Percentiles rank a stretch among this genome's conserved stretches.
Conservation (phyloP, 805 yeast species). For the Candida krabiensis region DNA sequence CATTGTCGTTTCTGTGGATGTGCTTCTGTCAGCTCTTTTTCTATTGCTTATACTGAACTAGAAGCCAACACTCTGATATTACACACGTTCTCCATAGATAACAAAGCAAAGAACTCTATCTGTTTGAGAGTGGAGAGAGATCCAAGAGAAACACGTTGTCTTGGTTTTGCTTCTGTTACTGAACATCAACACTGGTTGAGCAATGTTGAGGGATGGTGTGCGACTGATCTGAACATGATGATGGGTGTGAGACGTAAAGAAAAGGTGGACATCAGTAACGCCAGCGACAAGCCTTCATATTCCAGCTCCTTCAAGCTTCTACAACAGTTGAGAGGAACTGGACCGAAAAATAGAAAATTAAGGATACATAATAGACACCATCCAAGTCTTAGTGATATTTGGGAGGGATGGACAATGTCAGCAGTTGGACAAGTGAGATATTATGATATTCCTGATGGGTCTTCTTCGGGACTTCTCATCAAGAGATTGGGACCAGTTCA, state of each 20-base stretch:
- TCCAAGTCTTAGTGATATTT: constrained; percentile 42
- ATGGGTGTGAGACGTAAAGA: constrained; percentile 61
- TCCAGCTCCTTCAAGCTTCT: constrained; percentile 16
- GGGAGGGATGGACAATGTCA: constrained; percentile 84
- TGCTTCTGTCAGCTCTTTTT: constrained; percentile 71
- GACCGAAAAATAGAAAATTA: constrained; percentile 3
- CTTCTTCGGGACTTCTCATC: constrained; percentile 46
- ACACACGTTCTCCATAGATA: constrained; percentile 73
- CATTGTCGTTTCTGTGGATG: constrained; percentile 93
- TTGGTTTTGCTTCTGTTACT: constrained; percentile 74
- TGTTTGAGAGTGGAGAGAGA: constrained; percentile 92
- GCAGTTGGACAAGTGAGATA: constrained; percentile 62
- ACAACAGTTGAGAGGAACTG: constrained; percentile 9
- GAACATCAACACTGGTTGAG: constrained; percentile 70
- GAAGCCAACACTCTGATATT: constrained; percentile 58
- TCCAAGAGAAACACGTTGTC: constrained; percentile 85
- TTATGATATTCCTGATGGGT: constrained; percentile 56
- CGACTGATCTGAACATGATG: constrained; percentile 73
- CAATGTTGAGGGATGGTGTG: constrained; percentile 74
- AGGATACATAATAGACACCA: constrained; percentile 16
- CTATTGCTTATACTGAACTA: constrained; percentile 66
- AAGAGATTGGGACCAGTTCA: constrained; percentile 60
- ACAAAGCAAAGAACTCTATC: constrained; percentile 73
- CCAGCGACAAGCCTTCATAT: constrained; percentile 9
- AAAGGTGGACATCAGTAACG: constrained; percentile 26